phyloP scores from a whole-genome alignment of 1,284 basidiomycete genomes.

The Calocybe gambosa region DNA sequence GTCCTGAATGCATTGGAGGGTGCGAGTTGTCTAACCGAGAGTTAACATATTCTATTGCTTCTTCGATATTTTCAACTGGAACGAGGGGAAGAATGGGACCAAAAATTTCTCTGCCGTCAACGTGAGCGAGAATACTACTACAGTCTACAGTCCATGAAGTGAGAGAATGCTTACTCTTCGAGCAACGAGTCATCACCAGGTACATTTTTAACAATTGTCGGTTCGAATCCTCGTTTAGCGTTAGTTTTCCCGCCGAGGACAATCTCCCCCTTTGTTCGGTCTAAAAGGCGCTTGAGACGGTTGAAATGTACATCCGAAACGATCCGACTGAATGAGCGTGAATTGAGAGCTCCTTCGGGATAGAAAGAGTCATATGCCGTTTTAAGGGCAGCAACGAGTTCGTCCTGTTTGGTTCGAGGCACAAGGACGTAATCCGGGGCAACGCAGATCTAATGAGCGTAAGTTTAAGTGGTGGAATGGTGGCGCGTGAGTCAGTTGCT shows the following conservation, averaged over 20 bases:
- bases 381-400: conserved; percentile 51
- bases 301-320: conserved; percentile 35
- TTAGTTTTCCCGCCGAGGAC: conserved; percentile 67
- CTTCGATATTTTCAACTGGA: conserved; percentile 62
- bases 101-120: conserved; percentile 61
- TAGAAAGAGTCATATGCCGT: conserved; percentile 39
- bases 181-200: conserved; percentile 60
- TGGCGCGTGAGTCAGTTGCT: conserved; percentile 24
- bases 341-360: conserved; percentile 34
- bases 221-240: conserved; percentile 51
- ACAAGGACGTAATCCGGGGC: conserved; percentile 82
- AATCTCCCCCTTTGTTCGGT: conserved; percentile 63
- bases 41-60: conserved; percentile 67
- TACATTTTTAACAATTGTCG: conserved; percentile 64
- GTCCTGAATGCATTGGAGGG: conserved; percentile 28
- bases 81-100: conserved; percentile 76
- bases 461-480: not conserved
- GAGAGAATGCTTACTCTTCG: conserved; percentile 48
- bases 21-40: conserved; percentile 31
- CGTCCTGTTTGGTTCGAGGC: conserved; percentile 50
- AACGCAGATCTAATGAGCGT: conserved; percentile 45
- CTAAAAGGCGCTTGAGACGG: conserved; percentile 57
- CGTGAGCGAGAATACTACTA: conserved; percentile 17
- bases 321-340: conserved; percentile 34
- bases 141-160: not conserved